Evolutionary conservation across 2,329 filamentous ascomycete genomes (phyloP).

Genomic region (Exophiala dermatitidis): DNA sequence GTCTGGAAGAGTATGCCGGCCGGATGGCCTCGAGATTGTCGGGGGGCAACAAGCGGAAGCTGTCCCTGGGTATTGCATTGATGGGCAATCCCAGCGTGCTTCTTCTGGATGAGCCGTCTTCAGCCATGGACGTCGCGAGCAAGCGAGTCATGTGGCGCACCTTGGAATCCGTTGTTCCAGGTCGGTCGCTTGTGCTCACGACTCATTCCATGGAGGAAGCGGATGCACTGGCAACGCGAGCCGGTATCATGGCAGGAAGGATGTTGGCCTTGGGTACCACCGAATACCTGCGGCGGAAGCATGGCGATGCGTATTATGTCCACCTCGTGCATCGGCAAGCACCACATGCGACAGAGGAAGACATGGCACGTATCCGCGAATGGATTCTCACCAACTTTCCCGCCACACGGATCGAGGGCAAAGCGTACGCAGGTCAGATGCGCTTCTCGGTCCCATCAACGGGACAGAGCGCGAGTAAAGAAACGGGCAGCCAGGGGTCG

Average conservation of each 20-base stretch:
- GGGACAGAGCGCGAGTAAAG: constrained; percentile 1
- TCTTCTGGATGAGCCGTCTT: constrained; percentile 80
- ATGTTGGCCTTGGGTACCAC: constrained; percentile 81
- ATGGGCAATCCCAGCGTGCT: constrained; percentile 88
- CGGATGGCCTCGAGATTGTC: constrained; percentile 74
- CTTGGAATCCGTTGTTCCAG: constrained; percentile 62
- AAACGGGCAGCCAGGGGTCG: constrained; percentile 7
- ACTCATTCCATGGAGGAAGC: constrained; percentile 96
- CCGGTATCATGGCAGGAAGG: constrained; percentile 74
- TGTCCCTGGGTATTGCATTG: constrained; percentile 79
- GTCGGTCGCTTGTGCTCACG: constrained; percentile 77
- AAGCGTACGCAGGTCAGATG: constrained; percentile 77
- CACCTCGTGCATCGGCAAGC: constrained; percentile 71
- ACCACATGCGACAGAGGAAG: constrained; percentile 61
- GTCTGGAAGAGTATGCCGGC: constrained; percentile 60
- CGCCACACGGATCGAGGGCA: constrained; percentile 60
- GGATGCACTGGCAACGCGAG: constrained; percentile 73
- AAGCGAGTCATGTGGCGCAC: constrained; percentile 94
- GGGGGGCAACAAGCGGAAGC: constrained; percentile 89
- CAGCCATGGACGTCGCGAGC: constrained; percentile 80
- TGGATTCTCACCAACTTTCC: constrained; percentile 61
- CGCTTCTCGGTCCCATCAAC: constrained; percentile 65
- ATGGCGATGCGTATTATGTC: constrained; percentile 72
- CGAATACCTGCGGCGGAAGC: constrained; percentile 62
- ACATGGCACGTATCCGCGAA: constrained; percentile 57